A percentile compares a stretch with the other conserved stretches of the same genome.
phyloP scores from a whole-genome alignment of 1,284 basidiomycete species.

The Ceratobasidium papillatum region DNA sequence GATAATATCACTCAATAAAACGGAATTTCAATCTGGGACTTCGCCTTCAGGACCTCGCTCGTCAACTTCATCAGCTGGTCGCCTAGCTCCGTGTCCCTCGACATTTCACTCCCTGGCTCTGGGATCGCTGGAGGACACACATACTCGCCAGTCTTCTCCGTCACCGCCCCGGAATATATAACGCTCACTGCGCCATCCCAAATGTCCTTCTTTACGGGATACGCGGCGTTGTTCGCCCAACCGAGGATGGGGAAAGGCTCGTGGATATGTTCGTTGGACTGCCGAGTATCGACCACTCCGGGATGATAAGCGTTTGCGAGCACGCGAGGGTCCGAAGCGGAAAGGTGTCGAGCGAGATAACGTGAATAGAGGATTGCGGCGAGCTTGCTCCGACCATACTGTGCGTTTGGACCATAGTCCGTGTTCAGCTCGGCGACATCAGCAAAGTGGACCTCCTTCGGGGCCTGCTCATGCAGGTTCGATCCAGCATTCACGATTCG shows the following conservation, averaged over 20 bases:
- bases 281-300: conserved; percentile 27
- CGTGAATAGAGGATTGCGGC: conserved; percentile 29
- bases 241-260: conserved; percentile 23
- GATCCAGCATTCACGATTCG: conserved; percentile 43
- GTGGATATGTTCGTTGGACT: conserved; percentile 33
- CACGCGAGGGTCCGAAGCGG: conserved; percentile 10
- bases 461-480: conserved; percentile 24
- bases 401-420: conserved; percentile 20
- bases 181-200: conserved; percentile 38
- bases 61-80: conserved; percentile 33
- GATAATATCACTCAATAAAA: conserved; percentile 6
- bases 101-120: conserved; percentile 21
- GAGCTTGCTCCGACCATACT: conserved; percentile 27
- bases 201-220: conserved; percentile 37
- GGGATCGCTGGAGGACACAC: conserved; percentile 34
- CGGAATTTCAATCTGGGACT: background rate
- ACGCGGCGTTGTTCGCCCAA: conserved; percentile 22
- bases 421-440: conserved; percentile 35
- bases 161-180: conserved; percentile 12
- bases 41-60: conserved; percentile 11
- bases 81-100: conserved; percentile 3
- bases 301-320: conserved; percentile 35
- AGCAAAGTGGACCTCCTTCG: conserved; percentile 11
- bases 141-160: conserved; percentile 27
- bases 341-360: conserved; percentile 31